Conservation (phyloP, 345 rosid species). For the Brassica carinata region DNA sequence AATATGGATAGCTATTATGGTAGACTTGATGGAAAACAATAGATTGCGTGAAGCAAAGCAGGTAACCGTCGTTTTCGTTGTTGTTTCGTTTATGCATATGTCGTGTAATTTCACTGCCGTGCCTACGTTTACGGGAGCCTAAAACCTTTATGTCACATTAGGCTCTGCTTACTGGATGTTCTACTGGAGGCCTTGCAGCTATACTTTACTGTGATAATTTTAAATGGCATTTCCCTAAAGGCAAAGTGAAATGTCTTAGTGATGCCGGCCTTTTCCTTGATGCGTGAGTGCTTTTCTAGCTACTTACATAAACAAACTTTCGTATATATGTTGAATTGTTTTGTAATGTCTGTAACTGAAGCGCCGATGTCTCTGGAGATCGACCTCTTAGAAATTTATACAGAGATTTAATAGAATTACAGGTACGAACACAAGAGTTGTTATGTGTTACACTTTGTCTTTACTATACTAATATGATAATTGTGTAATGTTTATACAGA, state of each 20-base stretch:
- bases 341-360: constrained; percentile 41
- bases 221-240: constrained; percentile 21
- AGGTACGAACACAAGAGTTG: constrained; percentile 46
- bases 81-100: not conserved
- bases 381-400: constrained; percentile 72
- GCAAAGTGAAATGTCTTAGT: constrained; percentile 84
- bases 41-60: not conserved
- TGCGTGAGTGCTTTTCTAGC: constrained; percentile 48
- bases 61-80: not conserved
- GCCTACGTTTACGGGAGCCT: not conserved
- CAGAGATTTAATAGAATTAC: constrained; percentile 67
- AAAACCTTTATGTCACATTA: constrained; percentile 31
- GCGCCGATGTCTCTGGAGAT: constrained; percentile 83
- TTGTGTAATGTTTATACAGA: constrained; percentile 18
- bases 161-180: constrained; percentile 94
- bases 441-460: not conserved
- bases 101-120: not conserved
- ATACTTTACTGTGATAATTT: constrained; percentile 87
- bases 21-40: not conserved
- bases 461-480: not conserved
- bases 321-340: constrained; percentile 9
- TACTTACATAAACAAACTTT: not conserved
- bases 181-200: constrained; percentile 91
- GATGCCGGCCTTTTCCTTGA: constrained; percentile 96
- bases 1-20: not conserved